phyloP scores from a whole-genome alignment of 371 early-diverging fungal species.

The Coemansia sp. region DNA sequence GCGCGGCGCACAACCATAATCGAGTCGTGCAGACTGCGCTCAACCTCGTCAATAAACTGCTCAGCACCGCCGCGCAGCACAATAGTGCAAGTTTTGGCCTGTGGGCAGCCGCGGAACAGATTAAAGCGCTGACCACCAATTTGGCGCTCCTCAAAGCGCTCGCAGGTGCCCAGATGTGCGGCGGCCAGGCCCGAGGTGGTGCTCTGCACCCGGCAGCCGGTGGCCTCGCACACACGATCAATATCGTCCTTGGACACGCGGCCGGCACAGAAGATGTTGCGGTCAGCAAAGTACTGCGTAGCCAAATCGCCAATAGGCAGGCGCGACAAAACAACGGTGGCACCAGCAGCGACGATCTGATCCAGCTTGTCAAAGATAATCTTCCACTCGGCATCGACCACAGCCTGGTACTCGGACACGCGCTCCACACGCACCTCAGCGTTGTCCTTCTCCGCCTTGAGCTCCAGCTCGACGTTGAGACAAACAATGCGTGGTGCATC shows the following conservation, averaged over 20 bases:
- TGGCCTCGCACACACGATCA: conserved; percentile 91
- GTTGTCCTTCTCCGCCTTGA: conserved; percentile 99
- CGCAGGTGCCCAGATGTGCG: conserved; percentile 87
- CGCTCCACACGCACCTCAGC: conserved; percentile 98
- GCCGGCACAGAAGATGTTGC: conserved; percentile 99
- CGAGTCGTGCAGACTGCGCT: conserved; percentile 98
- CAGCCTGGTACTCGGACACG: conserved; percentile 96
- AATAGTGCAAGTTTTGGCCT: conserved; percentile 94
- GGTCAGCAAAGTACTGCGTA: conserved; percentile 99
- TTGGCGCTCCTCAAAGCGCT: conserved; percentile 95
- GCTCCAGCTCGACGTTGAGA: conserved; percentile 98
- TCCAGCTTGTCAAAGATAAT: conserved; percentile 99
- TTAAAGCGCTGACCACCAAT: conserved; percentile 98
- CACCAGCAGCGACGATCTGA: conserved; percentile 95
- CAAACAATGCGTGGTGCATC: conserved; percentile 91
- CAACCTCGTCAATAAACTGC: conserved; percentile 99
- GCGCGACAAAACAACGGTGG: conserved; percentile 98
- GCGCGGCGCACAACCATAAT: conserved; percentile 98
- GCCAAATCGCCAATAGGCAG: conserved; percentile 99
- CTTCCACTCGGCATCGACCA: conserved; percentile 99
- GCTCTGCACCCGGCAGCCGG: conserved; percentile 93
- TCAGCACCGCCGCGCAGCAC: conserved; percentile 98
- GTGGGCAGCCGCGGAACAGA: conserved; percentile 87
- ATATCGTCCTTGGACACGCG: conserved; percentile 95
- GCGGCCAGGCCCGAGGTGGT: conserved; percentile 83